These are phyloP conservation scores for Solanum etuberosum DNA, from an alignment of 257 asterid species.

Conservation along the genomic window DNA sequence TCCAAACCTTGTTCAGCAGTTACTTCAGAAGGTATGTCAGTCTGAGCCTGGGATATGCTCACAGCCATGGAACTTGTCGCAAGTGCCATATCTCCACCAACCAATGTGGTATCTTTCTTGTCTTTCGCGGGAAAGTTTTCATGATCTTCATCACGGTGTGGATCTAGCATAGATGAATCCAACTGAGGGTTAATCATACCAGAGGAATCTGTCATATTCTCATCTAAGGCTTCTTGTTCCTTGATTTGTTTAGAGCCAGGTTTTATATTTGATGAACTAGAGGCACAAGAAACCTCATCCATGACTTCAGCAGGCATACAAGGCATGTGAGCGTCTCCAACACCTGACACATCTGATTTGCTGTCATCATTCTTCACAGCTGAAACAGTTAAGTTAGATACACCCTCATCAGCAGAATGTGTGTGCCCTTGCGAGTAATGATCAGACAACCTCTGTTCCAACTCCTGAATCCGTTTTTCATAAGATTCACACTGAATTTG, in stretches of 20 bases:
- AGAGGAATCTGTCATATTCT: conserved; percentile 80
- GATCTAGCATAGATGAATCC: conserved; percentile 87
- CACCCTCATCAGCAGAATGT: conserved; percentile 32
- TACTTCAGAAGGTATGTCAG: conserved; percentile 25
- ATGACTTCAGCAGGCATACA: conserved; percentile 22
- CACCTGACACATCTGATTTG: conserved; percentile 52
- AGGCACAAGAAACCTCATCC: conserved; percentile 57
- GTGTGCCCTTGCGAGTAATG: conserved; percentile 37
- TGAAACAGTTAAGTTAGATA: conserved; percentile 26
- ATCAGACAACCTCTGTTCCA: conserved; percentile 85
- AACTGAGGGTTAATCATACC: conserved; percentile 42
- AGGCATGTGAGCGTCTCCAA: conserved; percentile 32
- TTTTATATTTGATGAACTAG: conserved; percentile 36
- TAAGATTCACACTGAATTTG: conserved; percentile 80
- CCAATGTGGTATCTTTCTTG: conserved; percentile 25
- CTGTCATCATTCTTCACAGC: conserved; percentile 39
- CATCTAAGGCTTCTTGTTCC: conserved; percentile 55
- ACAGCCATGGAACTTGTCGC: conserved; percentile 67
- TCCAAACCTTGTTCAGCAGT: conserved; percentile 26
- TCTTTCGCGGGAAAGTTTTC: conserved; percentile 37
- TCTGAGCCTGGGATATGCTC: conserved; percentile 56
- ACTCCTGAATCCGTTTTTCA: conserved; percentile 83
- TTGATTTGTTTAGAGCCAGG: conserved; percentile 41
- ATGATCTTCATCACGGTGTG: conserved; percentile 50
- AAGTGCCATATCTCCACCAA: conserved; percentile 36